Percentiles rank a stretch among this genome's conserved stretches.
Conservation (phyloP, 768 basidiomycete species). For the Phallus indusiatus region DNA sequence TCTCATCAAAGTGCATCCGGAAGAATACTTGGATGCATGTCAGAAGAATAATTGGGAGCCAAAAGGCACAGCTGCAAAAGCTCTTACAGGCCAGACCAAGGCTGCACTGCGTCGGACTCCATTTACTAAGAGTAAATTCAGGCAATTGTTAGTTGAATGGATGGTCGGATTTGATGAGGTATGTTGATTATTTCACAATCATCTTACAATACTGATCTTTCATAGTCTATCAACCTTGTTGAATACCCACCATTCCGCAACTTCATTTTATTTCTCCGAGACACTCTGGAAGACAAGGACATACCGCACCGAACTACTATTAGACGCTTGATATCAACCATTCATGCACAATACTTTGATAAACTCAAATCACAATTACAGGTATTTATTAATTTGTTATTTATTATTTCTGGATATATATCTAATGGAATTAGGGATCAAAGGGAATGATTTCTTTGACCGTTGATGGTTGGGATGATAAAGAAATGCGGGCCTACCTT, state of each 20-base stretch:
- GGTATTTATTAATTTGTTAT: conserved; percentile 9
- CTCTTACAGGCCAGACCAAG: too few species aligned
- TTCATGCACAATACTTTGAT: conserved; percentile 18
- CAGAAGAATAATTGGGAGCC: not conserved
- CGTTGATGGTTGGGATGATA: not conserved
- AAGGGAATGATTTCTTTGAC: not conserved
- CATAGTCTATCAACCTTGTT: conserved; percentile 29
- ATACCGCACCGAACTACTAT: conserved; percentile 28
- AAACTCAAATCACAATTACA: conserved; percentile 16
- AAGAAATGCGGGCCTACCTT: not conserved
- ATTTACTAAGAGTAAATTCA: not conserved
- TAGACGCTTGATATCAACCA: conserved; percentile 19
- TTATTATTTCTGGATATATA: not conserved
- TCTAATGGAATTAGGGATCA: too few species aligned
- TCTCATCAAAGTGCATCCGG: not conserved
- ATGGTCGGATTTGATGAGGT: conserved; percentile 1
- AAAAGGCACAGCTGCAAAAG: not conserved
- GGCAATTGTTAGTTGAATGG: not conserved
- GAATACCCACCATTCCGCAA: conserved; percentile 26
- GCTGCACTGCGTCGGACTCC: not conserved
- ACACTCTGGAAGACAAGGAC: conserved; percentile 20
- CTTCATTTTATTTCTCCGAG: conserved; percentile 21
- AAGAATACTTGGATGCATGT: not conserved
- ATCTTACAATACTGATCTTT: not conserved
- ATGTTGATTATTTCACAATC: not conserved